phyloP scores from a whole-genome alignment of 306 rosid species.

The Cajanus cajan region DNA sequence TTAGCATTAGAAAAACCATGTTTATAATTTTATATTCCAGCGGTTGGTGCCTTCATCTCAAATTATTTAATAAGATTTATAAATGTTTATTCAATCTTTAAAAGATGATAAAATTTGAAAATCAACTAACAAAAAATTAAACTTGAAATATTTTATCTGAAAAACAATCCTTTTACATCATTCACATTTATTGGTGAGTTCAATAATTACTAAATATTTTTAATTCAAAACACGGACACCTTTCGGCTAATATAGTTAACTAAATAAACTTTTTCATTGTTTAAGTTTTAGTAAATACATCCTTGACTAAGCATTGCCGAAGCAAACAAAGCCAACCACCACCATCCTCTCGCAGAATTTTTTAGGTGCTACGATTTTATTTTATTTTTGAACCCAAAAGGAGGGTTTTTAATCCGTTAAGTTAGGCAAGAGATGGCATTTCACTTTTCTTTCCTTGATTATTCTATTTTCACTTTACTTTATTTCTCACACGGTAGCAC shows the following conservation, averaged over 20 bases:
- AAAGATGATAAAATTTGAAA: too few species aligned
- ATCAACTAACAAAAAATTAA: too few species aligned
- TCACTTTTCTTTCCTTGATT: slow-evolving; percentile 3
- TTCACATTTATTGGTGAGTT: neutral
- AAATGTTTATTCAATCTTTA: too few species aligned
- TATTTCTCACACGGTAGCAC: neutral
- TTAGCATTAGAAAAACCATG: neutral
- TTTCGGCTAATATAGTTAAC: neutral
- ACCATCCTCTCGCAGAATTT: neutral
- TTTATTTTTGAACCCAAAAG: neutral
- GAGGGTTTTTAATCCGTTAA: slow-evolving; percentile 15
- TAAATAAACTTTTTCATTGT: neutral
- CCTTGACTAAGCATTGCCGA: neutral
- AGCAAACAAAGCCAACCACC: slow-evolving; percentile 27
- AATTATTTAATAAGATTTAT: too few species aligned
- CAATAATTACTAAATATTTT: neutral
- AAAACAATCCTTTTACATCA: neutral
- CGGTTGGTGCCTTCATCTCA: too few species aligned
- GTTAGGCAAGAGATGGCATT: slow-evolving; percentile 26
- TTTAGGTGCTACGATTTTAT: neutral
- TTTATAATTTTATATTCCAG: neutral
- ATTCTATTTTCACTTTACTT: neutral
- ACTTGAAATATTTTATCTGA: neutral
- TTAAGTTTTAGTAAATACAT: neutral
- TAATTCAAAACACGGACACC: neutral